Conservation (phyloP, 345 rosid genomes). For the Euphorbia lathyris region DNA sequence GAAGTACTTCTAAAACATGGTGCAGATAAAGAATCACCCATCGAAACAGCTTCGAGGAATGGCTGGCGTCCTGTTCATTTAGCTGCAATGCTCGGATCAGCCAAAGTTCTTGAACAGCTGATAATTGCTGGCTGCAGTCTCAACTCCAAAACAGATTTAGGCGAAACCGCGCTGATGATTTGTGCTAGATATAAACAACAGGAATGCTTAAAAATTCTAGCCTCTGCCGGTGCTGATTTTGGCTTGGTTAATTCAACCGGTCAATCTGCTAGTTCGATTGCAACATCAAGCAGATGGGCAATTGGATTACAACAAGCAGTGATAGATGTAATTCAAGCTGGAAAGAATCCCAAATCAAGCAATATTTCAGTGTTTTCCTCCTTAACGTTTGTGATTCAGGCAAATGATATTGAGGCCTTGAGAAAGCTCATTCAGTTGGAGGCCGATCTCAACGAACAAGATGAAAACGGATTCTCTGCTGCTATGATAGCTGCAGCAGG, state of each 20-base stretch:
- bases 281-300: conserved; percentile 58
- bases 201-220: conserved; percentile 58
- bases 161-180: conserved; percentile 75
- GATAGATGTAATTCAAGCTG: conserved; percentile 46
- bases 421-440: conserved; percentile 38
- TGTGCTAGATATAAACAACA: conserved; percentile 55
- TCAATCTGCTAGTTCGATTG: conserved; percentile 53
- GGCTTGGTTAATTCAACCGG: conserved; percentile 51
- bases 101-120: conserved; percentile 50
- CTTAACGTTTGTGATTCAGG: conserved; percentile 54
- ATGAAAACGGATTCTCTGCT: conserved; percentile 72
- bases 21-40: conserved; percentile 50
- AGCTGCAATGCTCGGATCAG: conserved; percentile 62
- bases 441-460: conserved; percentile 67
- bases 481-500: conserved; percentile 74
- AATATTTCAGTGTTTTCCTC: conserved; percentile 54
- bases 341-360: conserved; percentile 59
- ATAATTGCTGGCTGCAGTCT: conserved; percentile 54
- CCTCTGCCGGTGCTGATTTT: conserved; percentile 80
- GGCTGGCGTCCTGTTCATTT: conserved; percentile 68
- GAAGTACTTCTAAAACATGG: conserved; percentile 57
- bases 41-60: conserved; percentile 38
- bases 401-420: conserved; percentile 67
- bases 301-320: conserved; percentile 60
- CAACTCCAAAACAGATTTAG: conserved; percentile 62